Base-by-base conservation (phyloP, 495 filamentous ascomycete genomes). In the Aspergillus avenaceus region DNA sequence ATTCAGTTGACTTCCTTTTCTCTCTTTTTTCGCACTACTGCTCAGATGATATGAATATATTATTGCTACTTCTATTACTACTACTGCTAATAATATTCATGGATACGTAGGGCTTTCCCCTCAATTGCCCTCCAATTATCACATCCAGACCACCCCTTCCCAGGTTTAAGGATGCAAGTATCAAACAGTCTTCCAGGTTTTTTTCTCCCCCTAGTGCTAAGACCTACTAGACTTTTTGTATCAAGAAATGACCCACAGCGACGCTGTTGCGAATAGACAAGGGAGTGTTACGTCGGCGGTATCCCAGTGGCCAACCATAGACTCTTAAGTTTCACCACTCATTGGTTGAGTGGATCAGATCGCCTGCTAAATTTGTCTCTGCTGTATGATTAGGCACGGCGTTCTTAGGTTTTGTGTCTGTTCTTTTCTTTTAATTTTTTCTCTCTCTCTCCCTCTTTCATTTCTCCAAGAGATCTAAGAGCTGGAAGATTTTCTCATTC, bases 211-310 rank as follows among this genome's bases (percentile, higher is more conserved):
- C n/a, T 16, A 14, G 5, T 38, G 4, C 16, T 34, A 34, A 13
- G 12, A 5, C 2, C 11, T 21, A 2, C 11, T 13, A 38, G 13
- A 38, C 16, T 18, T 19, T 38, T 14, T 38, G 11, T 19, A 38
- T 14, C n/a, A 31, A 31, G 9, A 31, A 14, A 38, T 21, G 34
- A 38, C 34, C 34, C 34, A 38, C 34, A 19, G 34, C 34, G 34
- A 38, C 34, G 34, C 34, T 52, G 54, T 57, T 50, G 54, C 54
- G 54, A 50, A 57, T 57, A 57, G 54, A 53, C 49, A 50, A 58
- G 55, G 50, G 29, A 24, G 51, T 49, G 48, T 59, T 59, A 54
- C 56, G 52, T 59, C 48, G 43, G 47, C 52, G 24, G 22, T 21
- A 41, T 45, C 14, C 38, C 23, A 53, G 46, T 46, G 50, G 55